Conservation (phyloP, 371 early-diverging fungal species). For the Phascolomyces articulosus region DNA sequence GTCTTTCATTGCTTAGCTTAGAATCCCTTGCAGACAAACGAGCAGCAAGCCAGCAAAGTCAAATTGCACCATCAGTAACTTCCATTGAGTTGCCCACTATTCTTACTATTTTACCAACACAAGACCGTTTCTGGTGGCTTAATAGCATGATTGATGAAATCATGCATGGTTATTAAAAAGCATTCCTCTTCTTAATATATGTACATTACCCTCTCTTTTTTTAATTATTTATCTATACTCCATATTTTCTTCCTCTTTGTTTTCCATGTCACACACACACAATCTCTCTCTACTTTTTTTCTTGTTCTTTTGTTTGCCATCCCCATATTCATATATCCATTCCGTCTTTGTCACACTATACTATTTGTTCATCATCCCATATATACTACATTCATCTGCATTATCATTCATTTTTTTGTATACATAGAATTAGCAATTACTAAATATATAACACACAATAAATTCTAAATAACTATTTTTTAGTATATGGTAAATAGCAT, state of each 20-base stretch:
- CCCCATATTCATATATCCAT: too few relatives aligned
- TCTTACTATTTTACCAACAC: conserved; percentile 16
- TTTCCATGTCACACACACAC: neutral
- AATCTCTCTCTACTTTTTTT: too few relatives aligned
- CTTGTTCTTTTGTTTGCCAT: too few relatives aligned
- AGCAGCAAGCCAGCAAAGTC: neutral
- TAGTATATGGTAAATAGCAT: too few relatives aligned
- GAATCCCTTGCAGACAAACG: conserved; percentile 13
- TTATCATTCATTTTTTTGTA: neutral
- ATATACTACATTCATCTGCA: neutral
- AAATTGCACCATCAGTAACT: neutral
- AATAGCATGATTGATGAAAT: conserved; percentile 20
- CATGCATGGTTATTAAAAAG: conserved; percentile 16
- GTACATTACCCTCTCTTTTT: neutral
- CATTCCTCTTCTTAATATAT: too few relatives aligned
- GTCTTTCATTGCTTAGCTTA: conserved; percentile 6
- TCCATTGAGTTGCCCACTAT: conserved; percentile 15
- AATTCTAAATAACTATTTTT: too few relatives aligned
- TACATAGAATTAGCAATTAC: too few relatives aligned
- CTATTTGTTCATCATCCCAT: neutral
- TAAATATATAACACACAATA: too few relatives aligned
- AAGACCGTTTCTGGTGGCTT: conserved; percentile 28
- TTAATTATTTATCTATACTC: neutral
- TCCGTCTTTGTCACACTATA: too few relatives aligned
- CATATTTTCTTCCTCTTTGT: neutral